A percentile compares a stretch with the other conserved stretches of the same genome.
These are phyloP conservation scores for Gentiana dahurica DNA, from an alignment of 257 asterid species.

Conservation along the genomic window DNA sequence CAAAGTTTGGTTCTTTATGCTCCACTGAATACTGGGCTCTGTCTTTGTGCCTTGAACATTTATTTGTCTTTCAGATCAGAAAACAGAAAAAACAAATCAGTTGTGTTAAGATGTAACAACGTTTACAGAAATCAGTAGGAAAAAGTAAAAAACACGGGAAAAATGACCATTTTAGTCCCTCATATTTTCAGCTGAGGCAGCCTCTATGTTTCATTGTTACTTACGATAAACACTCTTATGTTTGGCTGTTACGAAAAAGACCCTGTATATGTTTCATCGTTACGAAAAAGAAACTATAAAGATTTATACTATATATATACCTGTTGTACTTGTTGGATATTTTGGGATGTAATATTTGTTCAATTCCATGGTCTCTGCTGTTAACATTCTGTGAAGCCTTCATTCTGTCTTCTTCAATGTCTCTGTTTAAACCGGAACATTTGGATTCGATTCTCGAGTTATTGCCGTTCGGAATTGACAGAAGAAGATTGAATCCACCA, in stretches of 20 bases:
- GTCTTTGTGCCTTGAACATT: constrained; percentile 17
- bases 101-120: constrained; percentile 2
- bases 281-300: too few relatives aligned
- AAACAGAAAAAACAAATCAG: constrained; percentile 24
- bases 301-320: too few relatives aligned
- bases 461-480: constrained; percentile 13
- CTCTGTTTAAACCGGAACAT: constrained; percentile 12
- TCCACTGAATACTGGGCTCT: constrained; percentile 27
- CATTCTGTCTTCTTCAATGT: constrained; percentile 11
- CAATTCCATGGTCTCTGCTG: constrained; percentile 13
- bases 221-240: too few relatives aligned
- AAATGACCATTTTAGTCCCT: too few relatives aligned
- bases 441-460: constrained; percentile 11
- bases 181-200: too few relatives aligned
- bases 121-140: too few relatives aligned
- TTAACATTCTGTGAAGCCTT: constrained; percentile 15
- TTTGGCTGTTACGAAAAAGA: too few relatives aligned
- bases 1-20: constrained; percentile 21
- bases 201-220: too few relatives aligned
- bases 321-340: not conserved
- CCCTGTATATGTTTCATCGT: too few relatives aligned
- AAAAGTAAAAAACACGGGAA: too few relatives aligned
- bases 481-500: constrained; percentile 13
- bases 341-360: constrained; percentile 17
- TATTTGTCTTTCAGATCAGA: constrained; percentile 22